A percentile compares a stretch with the other conserved stretches of the same genome.
Evolutionary conservation across 805 yeast genomes (phyloP).

Genomic region (Saccharomycopsis guyanensis): DNA sequence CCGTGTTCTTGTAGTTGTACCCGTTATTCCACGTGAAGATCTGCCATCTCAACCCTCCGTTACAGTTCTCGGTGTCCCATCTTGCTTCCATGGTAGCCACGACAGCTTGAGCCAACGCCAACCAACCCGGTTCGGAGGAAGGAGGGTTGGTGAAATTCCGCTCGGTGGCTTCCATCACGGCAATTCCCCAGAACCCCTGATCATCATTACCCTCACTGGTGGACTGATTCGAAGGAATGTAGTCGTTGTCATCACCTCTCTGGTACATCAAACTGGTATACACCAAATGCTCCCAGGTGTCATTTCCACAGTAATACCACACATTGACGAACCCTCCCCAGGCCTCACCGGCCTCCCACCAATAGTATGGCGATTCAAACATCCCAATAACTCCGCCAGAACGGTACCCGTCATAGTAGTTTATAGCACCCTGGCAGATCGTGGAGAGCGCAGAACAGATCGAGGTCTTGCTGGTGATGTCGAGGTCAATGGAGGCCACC

Average conservation of each 20-base stretch:
- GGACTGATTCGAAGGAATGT: conserved; percentile 74
- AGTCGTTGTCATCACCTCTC: conserved; percentile 55
- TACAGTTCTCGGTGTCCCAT: conserved; percentile 61
- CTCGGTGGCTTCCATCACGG: conserved; percentile 80
- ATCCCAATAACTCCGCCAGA: conserved; percentile 66
- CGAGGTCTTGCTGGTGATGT: conserved; percentile 34
- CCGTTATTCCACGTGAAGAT: conserved; percentile 85
- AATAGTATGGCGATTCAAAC: conserved; percentile 70
- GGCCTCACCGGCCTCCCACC: conserved; percentile 92
- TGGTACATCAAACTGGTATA: conserved; percentile 57
- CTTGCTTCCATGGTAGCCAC: conserved; percentile 75
- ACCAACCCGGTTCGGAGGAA: conserved; percentile 56
- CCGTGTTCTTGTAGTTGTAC: conserved; percentile 79
- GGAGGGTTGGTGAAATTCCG: conserved; percentile 71
- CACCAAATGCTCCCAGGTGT: conserved; percentile 49
- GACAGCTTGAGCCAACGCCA: conserved; percentile 73
- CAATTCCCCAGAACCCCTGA: conserved; percentile 89
- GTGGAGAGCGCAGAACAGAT: conserved; percentile 49
- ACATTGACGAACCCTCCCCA: conserved; percentile 53
- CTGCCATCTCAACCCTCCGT: conserved; percentile 89
- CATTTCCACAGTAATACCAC: conserved; percentile 58
- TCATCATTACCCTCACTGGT: conserved; percentile 89
- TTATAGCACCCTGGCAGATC: conserved; percentile 54
- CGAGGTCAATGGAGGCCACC: conserved; percentile 27
- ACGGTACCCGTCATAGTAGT: conserved; percentile 53